Evolutionary conservation across 495 filamentous ascomycete genomes (phyloP).

Genomic region (Xylaria sp.): DNA sequence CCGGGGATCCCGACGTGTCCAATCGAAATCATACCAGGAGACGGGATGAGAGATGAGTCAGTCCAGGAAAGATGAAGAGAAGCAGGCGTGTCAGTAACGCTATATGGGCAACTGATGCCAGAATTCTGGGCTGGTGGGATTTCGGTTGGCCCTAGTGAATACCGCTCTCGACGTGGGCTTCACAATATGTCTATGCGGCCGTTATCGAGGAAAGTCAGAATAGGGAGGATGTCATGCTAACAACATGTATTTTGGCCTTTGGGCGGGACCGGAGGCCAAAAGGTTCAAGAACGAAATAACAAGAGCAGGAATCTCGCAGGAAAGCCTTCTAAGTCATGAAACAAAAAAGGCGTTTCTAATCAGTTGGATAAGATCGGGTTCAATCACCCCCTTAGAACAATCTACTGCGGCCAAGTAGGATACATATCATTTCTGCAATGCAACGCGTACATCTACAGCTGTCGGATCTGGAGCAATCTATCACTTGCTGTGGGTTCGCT

Average conservation of each 20-base stretch:
- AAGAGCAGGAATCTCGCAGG: background rate
- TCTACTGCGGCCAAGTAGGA: background rate
- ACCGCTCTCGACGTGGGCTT: background rate
- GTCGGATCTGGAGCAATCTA: background rate
- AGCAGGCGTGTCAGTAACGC: background rate
- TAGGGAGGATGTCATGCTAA: background rate
- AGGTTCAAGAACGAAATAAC: background rate
- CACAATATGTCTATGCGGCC: background rate
- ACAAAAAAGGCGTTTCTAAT: background rate
- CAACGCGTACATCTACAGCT: background rate
- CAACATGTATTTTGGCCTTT: background rate
- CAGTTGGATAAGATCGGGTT: slow-evolving; percentile 6
- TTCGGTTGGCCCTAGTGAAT: background rate
- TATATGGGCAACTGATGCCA: background rate
- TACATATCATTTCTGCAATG: slow-evolving; percentile 10
- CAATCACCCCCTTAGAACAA: background rate
- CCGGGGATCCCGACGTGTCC: background rate
- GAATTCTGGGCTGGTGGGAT: background rate
- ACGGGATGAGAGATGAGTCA: background rate
- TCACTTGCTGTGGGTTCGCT: background rate
- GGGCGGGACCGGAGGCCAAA: background rate
- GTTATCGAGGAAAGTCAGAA: slow-evolving; percentile 1
- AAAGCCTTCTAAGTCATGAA: background rate
- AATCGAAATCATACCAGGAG: background rate
- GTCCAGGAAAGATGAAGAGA: background rate